Percentiles rank a stretch among this genome's conserved stretches.
These are phyloP conservation scores for Dryas integrifolia DNA, from an alignment of 331 rosid species.

Conservation along the genomic window DNA sequence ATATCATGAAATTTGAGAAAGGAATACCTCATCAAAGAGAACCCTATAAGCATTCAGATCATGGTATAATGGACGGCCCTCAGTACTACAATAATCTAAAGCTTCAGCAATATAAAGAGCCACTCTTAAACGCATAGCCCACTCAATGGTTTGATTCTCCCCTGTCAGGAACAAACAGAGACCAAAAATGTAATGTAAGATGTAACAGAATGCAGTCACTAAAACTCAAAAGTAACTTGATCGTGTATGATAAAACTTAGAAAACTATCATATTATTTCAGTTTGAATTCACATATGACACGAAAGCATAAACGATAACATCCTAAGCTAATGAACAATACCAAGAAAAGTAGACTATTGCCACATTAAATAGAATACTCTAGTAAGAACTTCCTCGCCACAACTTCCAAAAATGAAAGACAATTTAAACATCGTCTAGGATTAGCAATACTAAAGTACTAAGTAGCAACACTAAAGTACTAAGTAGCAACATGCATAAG, in stretches of 20 bases:
- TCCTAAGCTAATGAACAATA: not conserved
- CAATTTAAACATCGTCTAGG: not conserved
- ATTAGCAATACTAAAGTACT: not conserved
- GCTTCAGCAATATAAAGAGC: conserved; percentile 89
- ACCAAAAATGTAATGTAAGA: not conserved
- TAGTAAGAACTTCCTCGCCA: not conserved
- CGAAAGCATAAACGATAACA: not conserved
- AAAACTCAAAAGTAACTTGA: conserved; percentile 3
- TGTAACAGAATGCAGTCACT: not conserved
- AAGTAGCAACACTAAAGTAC: not conserved
- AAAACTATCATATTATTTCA: not conserved
- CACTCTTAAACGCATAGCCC: conserved; percentile 97
- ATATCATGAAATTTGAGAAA: not conserved
- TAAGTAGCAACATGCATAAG: not conserved
- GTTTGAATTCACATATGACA: not conserved
- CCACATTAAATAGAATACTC: not conserved
- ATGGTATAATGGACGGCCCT: conserved; percentile 83
- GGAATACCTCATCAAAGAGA: conserved; percentile 80
- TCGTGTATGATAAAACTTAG: not conserved
- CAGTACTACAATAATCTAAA: conserved; percentile 75
- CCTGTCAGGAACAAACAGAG: conserved; percentile 44
- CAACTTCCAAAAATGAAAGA: not conserved
- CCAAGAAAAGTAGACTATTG: not conserved
- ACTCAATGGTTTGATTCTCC: conserved; percentile 95
- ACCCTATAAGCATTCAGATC: conserved; percentile 96